These are phyloP conservation scores for Thyridium curvatum DNA, from an alignment of 2,329 filamentous ascomycete genomes.

Conservation along the genomic window DNA sequence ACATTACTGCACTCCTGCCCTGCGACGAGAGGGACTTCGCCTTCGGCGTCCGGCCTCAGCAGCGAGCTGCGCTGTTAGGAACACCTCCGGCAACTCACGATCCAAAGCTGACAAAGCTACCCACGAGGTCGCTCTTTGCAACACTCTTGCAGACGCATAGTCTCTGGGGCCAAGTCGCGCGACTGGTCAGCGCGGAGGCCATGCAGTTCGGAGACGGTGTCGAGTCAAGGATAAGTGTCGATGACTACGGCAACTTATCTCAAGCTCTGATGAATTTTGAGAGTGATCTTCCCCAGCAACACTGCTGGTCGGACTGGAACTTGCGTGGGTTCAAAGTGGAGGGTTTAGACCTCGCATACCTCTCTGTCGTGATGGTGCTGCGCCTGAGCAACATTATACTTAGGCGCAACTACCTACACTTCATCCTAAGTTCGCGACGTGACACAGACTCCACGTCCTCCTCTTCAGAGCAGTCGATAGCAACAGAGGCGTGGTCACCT, in stretches of 20 bases:
- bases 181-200: slow-evolving; percentile 15
- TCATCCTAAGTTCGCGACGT: slow-evolving; percentile 15
- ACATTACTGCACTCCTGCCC: slow-evolving; percentile 27
- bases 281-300: slow-evolving; percentile 18
- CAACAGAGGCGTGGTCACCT: neutral
- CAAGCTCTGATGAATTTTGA: slow-evolving; percentile 18
- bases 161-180: slow-evolving; percentile 27
- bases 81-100: slow-evolving; percentile 20
- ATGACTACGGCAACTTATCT: slow-evolving; percentile 16
- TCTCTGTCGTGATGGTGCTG: slow-evolving; percentile 26
- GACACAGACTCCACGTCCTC: slow-evolving; percentile 1
- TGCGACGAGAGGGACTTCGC: slow-evolving; percentile 29
- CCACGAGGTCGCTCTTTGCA: slow-evolving; percentile 26
- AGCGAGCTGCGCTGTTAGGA: slow-evolving; percentile 22
- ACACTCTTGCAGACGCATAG: slow-evolving; percentile 28
- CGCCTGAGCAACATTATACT: slow-evolving; percentile 28
- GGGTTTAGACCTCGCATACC: slow-evolving; percentile 25
- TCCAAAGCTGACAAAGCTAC: slow-evolving; percentile 14
- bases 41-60: slow-evolving; percentile 20
- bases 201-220: slow-evolving; percentile 7
- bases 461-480: neutral
- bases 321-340: slow-evolving; percentile 26
- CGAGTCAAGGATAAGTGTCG: slow-evolving; percentile 14
- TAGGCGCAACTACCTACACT: slow-evolving; percentile 24
- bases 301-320: slow-evolving; percentile 28